phyloP scores from a whole-genome alignment of 345 rosid species.

The Anacardium occidentale region DNA sequence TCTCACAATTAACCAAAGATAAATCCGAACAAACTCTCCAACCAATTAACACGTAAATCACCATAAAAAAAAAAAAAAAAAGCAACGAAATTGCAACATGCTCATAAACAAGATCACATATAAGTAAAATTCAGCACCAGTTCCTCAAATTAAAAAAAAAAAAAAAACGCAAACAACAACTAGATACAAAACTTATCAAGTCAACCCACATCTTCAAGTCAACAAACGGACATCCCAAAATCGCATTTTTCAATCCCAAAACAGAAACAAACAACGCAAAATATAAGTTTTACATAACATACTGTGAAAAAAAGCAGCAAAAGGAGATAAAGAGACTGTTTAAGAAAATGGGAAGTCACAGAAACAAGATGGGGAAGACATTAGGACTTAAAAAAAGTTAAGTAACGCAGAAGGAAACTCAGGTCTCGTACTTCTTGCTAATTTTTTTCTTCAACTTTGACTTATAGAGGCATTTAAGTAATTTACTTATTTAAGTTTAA shows the following conservation, averaged over 20 bases:
- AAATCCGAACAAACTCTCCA: background rate
- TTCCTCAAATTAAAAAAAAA: background rate
- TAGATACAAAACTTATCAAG: background rate
- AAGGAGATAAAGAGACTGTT: slow-evolving; percentile 14
- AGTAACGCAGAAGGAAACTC: slow-evolving; percentile 53
- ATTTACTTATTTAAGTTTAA: too few species aligned
- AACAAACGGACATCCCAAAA: slow-evolving; percentile 20
- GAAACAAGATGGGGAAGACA: slow-evolving; percentile 20
- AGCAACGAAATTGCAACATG: background rate
- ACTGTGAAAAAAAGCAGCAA: slow-evolving; percentile 29
- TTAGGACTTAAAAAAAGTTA: slow-evolving; percentile 21
- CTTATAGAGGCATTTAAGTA: too few species aligned
- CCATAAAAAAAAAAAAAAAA: background rate
- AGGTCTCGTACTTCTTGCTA: background rate
- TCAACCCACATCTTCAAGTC: slow-evolving; percentile 10
- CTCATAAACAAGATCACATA: background rate
- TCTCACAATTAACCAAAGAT: background rate
- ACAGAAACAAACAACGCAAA: slow-evolving; percentile 13
- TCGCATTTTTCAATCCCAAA: slow-evolving; percentile 17
- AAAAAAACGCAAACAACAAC: background rate
- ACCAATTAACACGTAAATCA: background rate
- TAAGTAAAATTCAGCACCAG: background rate
- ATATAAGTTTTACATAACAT: slow-evolving; percentile 20
- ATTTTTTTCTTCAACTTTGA: too few species aligned
- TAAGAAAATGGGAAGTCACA: slow-evolving; percentile 24